Evolutionary conservation across 768 basidiomycete genomes (phyloP).

Genomic region (Mycena filopes): DNA sequence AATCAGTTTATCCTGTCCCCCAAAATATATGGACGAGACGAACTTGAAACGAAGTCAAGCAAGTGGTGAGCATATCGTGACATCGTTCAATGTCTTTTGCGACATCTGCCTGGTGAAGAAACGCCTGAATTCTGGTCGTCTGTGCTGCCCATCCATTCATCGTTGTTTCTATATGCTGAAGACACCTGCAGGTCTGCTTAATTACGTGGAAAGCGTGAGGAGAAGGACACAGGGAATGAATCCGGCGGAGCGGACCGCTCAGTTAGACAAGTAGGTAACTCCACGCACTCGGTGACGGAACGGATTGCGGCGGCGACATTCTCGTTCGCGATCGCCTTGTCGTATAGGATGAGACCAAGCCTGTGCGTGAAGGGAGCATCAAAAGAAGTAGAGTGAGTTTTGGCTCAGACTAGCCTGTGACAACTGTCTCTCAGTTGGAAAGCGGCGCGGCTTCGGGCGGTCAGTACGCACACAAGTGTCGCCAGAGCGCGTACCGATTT

Average conservation of each 20-base stretch:
- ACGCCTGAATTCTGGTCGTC: constrained; percentile 51
- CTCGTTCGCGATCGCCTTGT: constrained; percentile 41
- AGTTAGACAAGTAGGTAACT: too few species aligned
- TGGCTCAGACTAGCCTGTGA: constrained; percentile 48
- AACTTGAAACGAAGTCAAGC: constrained; percentile 60
- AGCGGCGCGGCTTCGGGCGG: constrained; percentile 49
- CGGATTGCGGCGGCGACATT: constrained; percentile 45
- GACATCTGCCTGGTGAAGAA: constrained; percentile 58
- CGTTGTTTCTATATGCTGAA: constrained; percentile 48
- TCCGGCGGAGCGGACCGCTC: too few species aligned
- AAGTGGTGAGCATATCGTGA: constrained; percentile 56
- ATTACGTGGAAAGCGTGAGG: too few species aligned
- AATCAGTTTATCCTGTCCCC: background rate
- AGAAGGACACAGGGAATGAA: too few species aligned
- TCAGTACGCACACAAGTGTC: background rate
- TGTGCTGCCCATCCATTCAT: constrained; percentile 58
- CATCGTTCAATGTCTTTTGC: constrained; percentile 56
- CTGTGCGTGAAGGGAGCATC: too few species aligned
- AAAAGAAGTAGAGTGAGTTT: too few species aligned
- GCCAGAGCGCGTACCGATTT: constrained; percentile 54
- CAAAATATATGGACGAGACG: background rate
- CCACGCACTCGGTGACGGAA: constrained; percentile 47
- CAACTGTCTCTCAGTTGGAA: constrained; percentile 59
- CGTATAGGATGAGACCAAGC: constrained; percentile 51
- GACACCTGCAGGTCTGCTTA: constrained; percentile 38